Percentiles rank a stretch among this genome's conserved stretches.
phyloP scores from a whole-genome alignment of 306 rosid species.

The Prunus dulcis region DNA sequence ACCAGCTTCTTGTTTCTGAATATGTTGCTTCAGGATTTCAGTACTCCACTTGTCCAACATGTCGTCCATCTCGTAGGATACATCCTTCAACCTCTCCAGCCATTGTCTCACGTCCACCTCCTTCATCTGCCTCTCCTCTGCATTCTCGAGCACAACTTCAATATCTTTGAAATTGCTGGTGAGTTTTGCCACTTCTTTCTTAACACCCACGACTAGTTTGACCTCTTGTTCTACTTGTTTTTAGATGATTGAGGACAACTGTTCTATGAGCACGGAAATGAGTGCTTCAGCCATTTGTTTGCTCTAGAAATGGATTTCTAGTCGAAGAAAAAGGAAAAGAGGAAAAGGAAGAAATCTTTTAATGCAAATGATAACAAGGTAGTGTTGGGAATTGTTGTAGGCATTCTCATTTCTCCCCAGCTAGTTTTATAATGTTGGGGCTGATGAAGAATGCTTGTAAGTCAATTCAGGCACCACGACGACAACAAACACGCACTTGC shows the following conservation, averaged over 20 bases:
- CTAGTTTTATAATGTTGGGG: background rate
- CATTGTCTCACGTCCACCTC: background rate
- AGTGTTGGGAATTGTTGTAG: background rate
- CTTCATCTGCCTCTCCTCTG: slow-evolving; percentile 13
- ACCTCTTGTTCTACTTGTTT: background rate
- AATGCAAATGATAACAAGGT: background rate
- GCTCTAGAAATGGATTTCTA: background rate
- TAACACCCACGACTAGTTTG: background rate
- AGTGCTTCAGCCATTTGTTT: slow-evolving; percentile 1
- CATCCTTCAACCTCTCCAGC: background rate
- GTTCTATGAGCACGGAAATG: background rate
- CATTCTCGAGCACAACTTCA: background rate
- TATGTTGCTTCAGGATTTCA: background rate
- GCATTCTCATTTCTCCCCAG: background rate
- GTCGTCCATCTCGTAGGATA: too few relatives aligned
- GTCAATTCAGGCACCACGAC: background rate
- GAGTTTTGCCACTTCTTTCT: slow-evolving; percentile 5
- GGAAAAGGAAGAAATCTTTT: too few relatives aligned
- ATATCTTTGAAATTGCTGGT: background rate
- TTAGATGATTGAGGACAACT: background rate
- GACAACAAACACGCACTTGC: too few relatives aligned
- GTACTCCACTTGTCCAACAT: slow-evolving; percentile 18
- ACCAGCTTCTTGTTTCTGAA: background rate
- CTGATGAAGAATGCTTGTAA: background rate
- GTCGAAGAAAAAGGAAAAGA: background rate